These are phyloP conservation scores for Yamadazyma songkhlaensis DNA, from an alignment of 1,139 yeast species.

Conservation along the genomic window DNA sequence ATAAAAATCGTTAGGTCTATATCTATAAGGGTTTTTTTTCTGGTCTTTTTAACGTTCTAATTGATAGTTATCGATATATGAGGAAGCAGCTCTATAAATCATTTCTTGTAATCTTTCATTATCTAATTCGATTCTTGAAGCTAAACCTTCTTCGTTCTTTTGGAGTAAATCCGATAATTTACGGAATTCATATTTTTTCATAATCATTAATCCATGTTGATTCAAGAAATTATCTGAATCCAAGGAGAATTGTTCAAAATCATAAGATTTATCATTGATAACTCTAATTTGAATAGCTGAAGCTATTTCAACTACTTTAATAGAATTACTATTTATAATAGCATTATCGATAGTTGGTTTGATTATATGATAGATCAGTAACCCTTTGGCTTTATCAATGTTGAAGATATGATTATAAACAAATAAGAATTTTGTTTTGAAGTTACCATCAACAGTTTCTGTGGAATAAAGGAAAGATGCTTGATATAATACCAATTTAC, in stretches of 20 bases:
- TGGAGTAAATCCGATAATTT: conserved; percentile 13
- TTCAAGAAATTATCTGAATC: conserved; percentile 17
- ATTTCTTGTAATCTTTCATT: conserved; percentile 30
- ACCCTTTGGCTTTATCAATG: conserved; percentile 33
- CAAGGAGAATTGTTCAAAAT: conserved; percentile 14
- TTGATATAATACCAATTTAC: conserved; percentile 49
- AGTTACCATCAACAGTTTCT: conserved; percentile 40
- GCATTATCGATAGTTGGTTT: conserved; percentile 38
- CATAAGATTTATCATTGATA: conserved; percentile 20
- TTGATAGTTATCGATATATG: conserved; percentile 34
- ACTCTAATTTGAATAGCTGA: conserved; percentile 26
- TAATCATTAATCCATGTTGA: conserved; percentile 12
- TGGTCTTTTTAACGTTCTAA: conserved; percentile 37
- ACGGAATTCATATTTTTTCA: conserved; percentile 17
- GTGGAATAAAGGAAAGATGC: conserved; percentile 47
- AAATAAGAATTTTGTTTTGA: conserved; percentile 52
- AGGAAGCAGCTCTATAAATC: conserved; percentile 40
- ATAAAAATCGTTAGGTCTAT: neutral
- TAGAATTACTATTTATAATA: conserved; percentile 27
- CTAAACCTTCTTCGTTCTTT: conserved; percentile 13
- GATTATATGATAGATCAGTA: conserved; percentile 45
- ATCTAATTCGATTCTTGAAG: conserved; percentile 19
- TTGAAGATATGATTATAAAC: conserved; percentile 45
- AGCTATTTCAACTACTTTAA: conserved; percentile 26
- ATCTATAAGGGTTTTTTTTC: no score